phyloP scores from a whole-genome alignment of 177 flowering plant genomes.

The Tripterygium wilfordii region DNA sequence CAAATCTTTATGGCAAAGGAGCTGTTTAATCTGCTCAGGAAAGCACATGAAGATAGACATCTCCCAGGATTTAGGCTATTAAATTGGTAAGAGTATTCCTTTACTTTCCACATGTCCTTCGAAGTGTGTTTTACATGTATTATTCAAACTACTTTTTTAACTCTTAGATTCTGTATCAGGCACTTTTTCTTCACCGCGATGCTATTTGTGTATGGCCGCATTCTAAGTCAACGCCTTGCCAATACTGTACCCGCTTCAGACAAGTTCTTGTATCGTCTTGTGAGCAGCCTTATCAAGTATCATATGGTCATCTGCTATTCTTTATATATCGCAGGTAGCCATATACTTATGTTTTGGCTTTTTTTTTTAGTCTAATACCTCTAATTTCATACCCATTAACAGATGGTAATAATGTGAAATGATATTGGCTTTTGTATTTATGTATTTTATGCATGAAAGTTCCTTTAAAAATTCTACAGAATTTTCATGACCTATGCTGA shows the following conservation, averaged over 20 bases:
- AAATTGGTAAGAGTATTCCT: slow-evolving; percentile 54
- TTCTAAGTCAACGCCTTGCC: slow-evolving; percentile 87
- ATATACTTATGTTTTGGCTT: too few relatives aligned
- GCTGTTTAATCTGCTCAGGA: slow-evolving; percentile 71
- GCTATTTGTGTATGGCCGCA: slow-evolving; percentile 89
- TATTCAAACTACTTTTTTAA: background rate
- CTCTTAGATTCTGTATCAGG: slow-evolving; percentile 38
- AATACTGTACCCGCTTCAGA: slow-evolving; percentile 73
- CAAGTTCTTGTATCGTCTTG: slow-evolving; percentile 59
- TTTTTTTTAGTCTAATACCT: too few relatives aligned
- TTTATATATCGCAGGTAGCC: slow-evolving; percentile 79
- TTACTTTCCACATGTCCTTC: background rate
- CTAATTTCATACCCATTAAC: too few relatives aligned
- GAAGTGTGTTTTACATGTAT: background rate
- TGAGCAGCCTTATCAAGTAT: slow-evolving; percentile 70
- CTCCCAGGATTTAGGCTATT: slow-evolving; percentile 89
- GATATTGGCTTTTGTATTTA: background rate
- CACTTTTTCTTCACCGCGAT: slow-evolving; percentile 97
- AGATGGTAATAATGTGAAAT: too few relatives aligned
- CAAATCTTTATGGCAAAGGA: slow-evolving; percentile 89
- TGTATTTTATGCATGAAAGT: background rate
- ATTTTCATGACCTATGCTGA: background rate
- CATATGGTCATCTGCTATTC: slow-evolving; percentile 90
- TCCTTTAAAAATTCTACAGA: background rate
- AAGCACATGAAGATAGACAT: slow-evolving; percentile 69